These are phyloP conservation scores for Penicillium sp. DNA, from an alignment of 2,329 filamentous ascomycete genomes.

Conservation along the genomic window DNA sequence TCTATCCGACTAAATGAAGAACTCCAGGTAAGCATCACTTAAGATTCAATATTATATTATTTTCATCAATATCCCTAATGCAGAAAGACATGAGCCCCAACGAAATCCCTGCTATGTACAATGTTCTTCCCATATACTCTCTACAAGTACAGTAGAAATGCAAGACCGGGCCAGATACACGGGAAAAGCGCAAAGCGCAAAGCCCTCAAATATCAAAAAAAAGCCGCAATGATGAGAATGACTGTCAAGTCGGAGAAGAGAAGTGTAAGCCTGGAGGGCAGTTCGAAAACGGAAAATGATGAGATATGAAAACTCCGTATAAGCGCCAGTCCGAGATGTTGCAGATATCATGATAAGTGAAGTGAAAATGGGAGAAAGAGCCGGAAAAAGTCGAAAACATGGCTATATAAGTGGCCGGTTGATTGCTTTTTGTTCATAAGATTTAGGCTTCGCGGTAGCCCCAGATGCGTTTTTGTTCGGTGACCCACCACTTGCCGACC, in stretches of 20 bases:
- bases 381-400: not conserved
- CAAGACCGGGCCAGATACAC: not conserved
- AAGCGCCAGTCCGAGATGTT: not conserved
- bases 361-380: constrained; percentile 7
- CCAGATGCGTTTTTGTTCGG: constrained; percentile 32
- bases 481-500: constrained; percentile 41
- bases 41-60: not conserved
- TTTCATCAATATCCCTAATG: not conserved
- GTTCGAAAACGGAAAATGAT: not conserved
- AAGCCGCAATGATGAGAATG: not conserved
- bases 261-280: not conserved
- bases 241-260: not conserved
- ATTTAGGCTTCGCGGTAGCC: constrained; percentile 24
- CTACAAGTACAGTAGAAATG: constrained; percentile 2
- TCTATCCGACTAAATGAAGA: not conserved
- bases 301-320: not conserved
- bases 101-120: constrained; percentile 8
- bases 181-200: not conserved
- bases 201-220: not conserved
- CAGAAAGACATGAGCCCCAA: not conserved
- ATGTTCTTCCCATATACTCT: not conserved
- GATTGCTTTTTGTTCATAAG: not conserved
- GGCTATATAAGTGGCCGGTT: not conserved
- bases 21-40: not conserved
- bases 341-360: constrained; percentile 8